A percentile compares a stretch with the other conserved stretches of the same genome.
phyloP scores from a whole-genome alignment of 2,329 filamentous ascomycete species.

The Alternaria arborescens region DNA sequence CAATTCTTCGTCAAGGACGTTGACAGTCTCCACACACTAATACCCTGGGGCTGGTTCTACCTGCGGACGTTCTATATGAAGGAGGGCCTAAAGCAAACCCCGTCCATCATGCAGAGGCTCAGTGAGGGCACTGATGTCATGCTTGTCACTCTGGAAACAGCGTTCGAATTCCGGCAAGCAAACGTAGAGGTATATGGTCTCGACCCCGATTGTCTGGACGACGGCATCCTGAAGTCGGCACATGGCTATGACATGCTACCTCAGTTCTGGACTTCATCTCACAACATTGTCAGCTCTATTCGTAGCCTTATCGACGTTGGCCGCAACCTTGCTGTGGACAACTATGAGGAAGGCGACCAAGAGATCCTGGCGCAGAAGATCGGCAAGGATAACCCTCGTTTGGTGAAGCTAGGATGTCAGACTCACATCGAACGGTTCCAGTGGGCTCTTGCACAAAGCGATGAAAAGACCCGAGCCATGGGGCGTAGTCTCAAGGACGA shows the following conservation, averaged over 20 bases:
- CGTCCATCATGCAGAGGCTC: slow-evolving; percentile 55
- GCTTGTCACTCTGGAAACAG: slow-evolving; percentile 68
- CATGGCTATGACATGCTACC: slow-evolving; percentile 74
- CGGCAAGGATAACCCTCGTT: slow-evolving; percentile 53
- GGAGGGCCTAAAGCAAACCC: slow-evolving; percentile 67
- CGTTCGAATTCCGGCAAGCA: slow-evolving; percentile 74
- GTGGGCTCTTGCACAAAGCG: slow-evolving; percentile 64
- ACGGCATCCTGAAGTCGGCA: slow-evolving; percentile 53
- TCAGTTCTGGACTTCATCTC: slow-evolving; percentile 85
- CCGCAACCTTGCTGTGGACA: slow-evolving; percentile 51
- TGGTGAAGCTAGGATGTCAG: slow-evolving; percentile 67
- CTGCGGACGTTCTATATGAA: slow-evolving; percentile 78
- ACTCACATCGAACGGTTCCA: slow-evolving; percentile 67
- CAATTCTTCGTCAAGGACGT: slow-evolving; percentile 79
- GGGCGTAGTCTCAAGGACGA: slow-evolving; percentile 58
- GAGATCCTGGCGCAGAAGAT: slow-evolving; percentile 57
- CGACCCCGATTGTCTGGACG: slow-evolving; percentile 66
- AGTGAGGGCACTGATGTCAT: slow-evolving; percentile 80
- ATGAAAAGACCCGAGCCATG: slow-evolving; percentile 58
- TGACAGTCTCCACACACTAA: slow-evolving; percentile 74
- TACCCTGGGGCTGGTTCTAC: slow-evolving; percentile 74
- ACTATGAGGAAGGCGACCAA: slow-evolving; percentile 48
- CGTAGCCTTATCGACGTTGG: slow-evolving; percentile 53
- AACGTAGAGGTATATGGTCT: slow-evolving; percentile 79
- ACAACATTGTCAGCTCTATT: slow-evolving; percentile 53